These are phyloP conservation scores for Pleurotus tuoliensis DNA, from an alignment of 768 basidiomycete genomes.

Conservation along the genomic window DNA sequence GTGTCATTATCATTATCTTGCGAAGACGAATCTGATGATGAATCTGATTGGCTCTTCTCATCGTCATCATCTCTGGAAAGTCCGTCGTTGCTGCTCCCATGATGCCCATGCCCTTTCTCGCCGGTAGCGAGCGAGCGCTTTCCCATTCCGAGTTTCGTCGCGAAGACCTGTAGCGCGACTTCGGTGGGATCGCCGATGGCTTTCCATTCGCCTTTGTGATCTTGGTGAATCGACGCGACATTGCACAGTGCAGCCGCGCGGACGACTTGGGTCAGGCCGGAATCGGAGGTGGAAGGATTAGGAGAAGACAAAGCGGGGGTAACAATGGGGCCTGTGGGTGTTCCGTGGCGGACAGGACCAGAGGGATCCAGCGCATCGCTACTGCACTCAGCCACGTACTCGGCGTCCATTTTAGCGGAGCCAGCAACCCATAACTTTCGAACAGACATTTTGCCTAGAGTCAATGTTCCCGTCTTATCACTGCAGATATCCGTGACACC, in stretches of 20 bases:
- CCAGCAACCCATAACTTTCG: constrained; percentile 35
- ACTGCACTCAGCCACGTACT: constrained; percentile 28
- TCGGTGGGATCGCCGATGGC: constrained; percentile 54
- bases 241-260: constrained; percentile 33
- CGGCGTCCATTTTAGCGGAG: constrained; percentile 17
- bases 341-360: constrained; percentile 22
- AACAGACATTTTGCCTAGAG: constrained; percentile 37
- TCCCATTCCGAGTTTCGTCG: constrained; percentile 44
- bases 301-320: constrained; percentile 5
- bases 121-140: constrained; percentile 20
- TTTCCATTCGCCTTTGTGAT: constrained; percentile 39
- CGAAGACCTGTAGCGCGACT: constrained; percentile 53
- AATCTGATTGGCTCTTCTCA: constrained; percentile 1
- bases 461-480: constrained; percentile 66
- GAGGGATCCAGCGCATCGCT: constrained; percentile 29
- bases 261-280: constrained; percentile 25
- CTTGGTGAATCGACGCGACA: constrained; percentile 34
- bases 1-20: constrained; percentile 20
- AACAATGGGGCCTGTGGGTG: constrained; percentile 15
- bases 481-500: constrained; percentile 54
- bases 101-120: constrained; percentile 14
- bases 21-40: constrained; percentile 9
- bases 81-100: constrained; percentile 13
- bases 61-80: constrained; percentile 25
- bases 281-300: neutral